Base-by-base conservation (phyloP, 352 stramenopile species). In the Globisporangium iwayamae region DNA sequence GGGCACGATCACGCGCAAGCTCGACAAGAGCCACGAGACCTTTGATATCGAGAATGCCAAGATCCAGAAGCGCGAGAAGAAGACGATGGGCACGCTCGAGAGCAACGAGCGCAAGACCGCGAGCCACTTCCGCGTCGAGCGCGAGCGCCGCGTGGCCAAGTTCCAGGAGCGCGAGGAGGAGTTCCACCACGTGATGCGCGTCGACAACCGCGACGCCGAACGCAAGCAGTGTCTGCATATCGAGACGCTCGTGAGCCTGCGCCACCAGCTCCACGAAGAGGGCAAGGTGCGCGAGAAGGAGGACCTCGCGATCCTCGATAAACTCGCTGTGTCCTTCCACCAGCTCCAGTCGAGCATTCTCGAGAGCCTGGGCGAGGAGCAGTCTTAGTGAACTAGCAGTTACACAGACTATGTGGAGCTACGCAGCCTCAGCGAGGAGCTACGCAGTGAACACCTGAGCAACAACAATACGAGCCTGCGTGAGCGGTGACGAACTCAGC, bases 11-110 rank as follows among this genome's bases (percentile, higher is more conserved):
- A 96, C 90, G 18, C 81, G 89, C 6, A 93, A 91, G 55, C 78
- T 98, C 18, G 78, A 93, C 55, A 96, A 97, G 72, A 92, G 87
- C 60, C 79, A 93, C 71, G 91, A 97, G 72, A 94, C 83, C 9
- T 97, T 97, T 66, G 89, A 97, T 69, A 96, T 97, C 54, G 90
- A 97, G 59, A 97, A 97, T 69, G 85, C 90, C 60, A 98, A 97
- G 73, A 93, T 95, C 28, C 74, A 85, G 45, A 97, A 96, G 71
- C 84, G 90, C 41, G 90, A 97, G 67, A 83, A 87, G 69, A 97
- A 97, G 72, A 94, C 91, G 14, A 65, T 85, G n/a, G 53, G 72
- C 18, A 67, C 77, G 34, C 78, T 97, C 56, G 78, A 88, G 50
- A 71, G 51, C 36, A 90, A 90, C 56, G 83, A 95, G 58, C 71